Evolutionary conservation across 305 asterid genomes (phyloP), one percentile per base, ranked within the genome.

Genomic region (Fraxinus xanthoxyloides): DNA sequence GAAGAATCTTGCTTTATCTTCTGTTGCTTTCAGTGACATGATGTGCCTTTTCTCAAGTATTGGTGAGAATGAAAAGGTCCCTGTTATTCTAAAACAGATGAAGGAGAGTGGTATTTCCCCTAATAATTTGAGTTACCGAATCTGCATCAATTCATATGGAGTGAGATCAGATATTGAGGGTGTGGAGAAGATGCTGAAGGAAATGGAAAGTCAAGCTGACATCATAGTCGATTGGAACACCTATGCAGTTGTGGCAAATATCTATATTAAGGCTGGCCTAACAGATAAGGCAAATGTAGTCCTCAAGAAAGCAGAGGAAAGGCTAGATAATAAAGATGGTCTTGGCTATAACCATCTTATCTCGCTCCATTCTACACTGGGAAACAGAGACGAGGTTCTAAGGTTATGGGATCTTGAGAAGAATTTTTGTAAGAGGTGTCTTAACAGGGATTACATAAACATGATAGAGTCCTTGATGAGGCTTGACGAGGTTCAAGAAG

Each of bases 141-240:
- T 93, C 86, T 91, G 93, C 84, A 93, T 94, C 31, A 94, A 93
- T 84, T 91, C 97, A 1, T 92, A 77, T 75, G 97, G 95, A 70
- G 87, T 76, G 75, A 87, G 89, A 80, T 87, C 91, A 19, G 94
- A 94, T 82, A 85, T 92, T 15, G 90, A 87, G 82, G 95, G 97
- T 59, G 79, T 94, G 90, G 94, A 91, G 83, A 91, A 77, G 35
- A 80, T 91, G 76, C 84, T 92, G 77, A 85, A 80, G 35, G 97
- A 94, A 85, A 93, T 93, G 98, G 97, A 94, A 82, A 83, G 74
- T 61, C 92, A 89, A 72, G 46, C 90, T 38, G 69, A 82, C 26
- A 82, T 93, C 76, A 79, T 81, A 30, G 84, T 88, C 86, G 97
- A 92, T 75, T 94, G 98, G 98, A 94, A 90, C 84, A 93, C 95